A percentile compares a stretch with the other conserved stretches of the same genome.
phyloP scores from a whole-genome alignment of 2,329 filamentous ascomycete species.

The Aspergillus costaricaensis region DNA sequence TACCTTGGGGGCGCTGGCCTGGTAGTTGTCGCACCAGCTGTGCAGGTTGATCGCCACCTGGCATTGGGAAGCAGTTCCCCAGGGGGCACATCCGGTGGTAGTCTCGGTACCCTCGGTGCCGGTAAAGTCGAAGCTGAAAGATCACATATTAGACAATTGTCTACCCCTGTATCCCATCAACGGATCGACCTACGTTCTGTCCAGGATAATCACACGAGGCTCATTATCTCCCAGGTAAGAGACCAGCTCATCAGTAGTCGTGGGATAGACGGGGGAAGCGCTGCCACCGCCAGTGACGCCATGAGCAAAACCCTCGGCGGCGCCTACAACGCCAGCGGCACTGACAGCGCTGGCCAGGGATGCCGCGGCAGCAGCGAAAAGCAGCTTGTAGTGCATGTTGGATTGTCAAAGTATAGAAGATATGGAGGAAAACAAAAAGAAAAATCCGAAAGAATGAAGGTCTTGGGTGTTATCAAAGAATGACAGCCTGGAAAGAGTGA shows the following conservation, averaged over 20 bases:
- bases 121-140: conserved; percentile 20
- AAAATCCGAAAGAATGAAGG: background rate
- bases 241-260: conserved; percentile 57
- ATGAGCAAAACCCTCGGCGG: conserved; percentile 53
- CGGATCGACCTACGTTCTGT: conserved; percentile 16
- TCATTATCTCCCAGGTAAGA: conserved; percentile 58
- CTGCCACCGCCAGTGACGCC: conserved; percentile 63
- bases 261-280: conserved; percentile 57
- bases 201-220: conserved; percentile 58
- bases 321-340: conserved; percentile 25
- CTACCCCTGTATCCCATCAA: too few species aligned
- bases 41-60: conserved; percentile 63
- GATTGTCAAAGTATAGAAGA: background rate
- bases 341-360: conserved; percentile 11
- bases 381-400: conserved; percentile 18
- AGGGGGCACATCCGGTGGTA: conserved; percentile 59
- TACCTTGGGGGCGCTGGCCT: conserved; percentile 53
- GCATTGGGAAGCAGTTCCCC: conserved; percentile 55
- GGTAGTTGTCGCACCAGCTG: conserved; percentile 61
- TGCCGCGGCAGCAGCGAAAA: conserved; percentile 12
- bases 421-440: background rate
- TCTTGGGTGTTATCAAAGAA: background rate
- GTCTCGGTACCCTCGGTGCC: conserved; percentile 44
- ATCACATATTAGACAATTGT: background rate
- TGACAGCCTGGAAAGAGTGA: background rate